These are phyloP conservation scores for Backusella luteola DNA, from an alignment of 192 early-diverging fungal genomes.

Conservation along the genomic window DNA sequence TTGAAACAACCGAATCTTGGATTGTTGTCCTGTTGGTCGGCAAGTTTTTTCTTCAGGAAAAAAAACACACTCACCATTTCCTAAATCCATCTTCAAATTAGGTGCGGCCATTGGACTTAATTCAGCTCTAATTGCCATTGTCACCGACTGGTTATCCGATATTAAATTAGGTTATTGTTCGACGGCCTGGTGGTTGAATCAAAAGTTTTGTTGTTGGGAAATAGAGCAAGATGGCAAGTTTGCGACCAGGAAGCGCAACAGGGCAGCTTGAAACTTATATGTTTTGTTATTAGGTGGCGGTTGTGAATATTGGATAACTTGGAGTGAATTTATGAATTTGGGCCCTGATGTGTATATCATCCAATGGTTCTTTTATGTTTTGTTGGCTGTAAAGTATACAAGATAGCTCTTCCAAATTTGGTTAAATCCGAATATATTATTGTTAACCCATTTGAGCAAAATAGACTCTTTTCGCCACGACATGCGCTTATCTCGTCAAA, in stretches of 20 bases:
- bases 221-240: slow-evolving; percentile 54
- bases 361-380: slow-evolving; percentile 79
- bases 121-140: slow-evolving; percentile 87
- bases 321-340: slow-evolving; percentile 62
- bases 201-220: slow-evolving; percentile 93
- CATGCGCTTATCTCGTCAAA: slow-evolving; percentile 74
- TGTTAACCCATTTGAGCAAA: neutral
- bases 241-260: no score
- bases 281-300: slow-evolving; percentile 30
- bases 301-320: slow-evolving; percentile 72
- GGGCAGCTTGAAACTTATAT: neutral
- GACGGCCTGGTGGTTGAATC: slow-evolving; percentile 85
- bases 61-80: no score
- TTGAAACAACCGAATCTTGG: slow-evolving; percentile 82
- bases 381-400: slow-evolving; percentile 53
- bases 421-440: neutral
- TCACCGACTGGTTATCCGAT: slow-evolving; percentile 89
- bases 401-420: neutral
- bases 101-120: slow-evolving; percentile 75
- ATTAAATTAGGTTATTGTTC: slow-evolving; percentile 82
- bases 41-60: slow-evolving; percentile 19
- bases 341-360: slow-evolving; percentile 52
- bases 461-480: slow-evolving; percentile 67
- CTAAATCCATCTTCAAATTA: neutral
- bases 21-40: slow-evolving; percentile 81